These are phyloP conservation scores for Glarea lozoyensis DNA, from an alignment of 495 filamentous ascomycete genomes.

Conservation along the genomic window DNA sequence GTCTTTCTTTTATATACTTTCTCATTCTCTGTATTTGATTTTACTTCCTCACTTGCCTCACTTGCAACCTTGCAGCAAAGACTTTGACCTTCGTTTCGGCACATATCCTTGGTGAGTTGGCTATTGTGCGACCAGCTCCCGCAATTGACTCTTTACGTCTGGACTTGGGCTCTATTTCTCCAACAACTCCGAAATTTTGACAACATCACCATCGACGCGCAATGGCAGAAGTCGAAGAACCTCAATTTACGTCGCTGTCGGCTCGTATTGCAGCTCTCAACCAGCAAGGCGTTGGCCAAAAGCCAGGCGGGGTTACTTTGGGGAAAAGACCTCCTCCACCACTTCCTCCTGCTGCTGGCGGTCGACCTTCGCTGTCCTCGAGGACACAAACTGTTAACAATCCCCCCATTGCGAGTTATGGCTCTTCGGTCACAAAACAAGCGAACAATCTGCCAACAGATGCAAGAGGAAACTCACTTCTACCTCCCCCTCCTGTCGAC, in stretches of 20 bases:
- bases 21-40: no score
- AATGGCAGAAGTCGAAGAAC: constrained; percentile 47
- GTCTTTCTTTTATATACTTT: no score
- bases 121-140: no score
- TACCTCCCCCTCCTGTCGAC: constrained; percentile 41
- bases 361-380: constrained; percentile 16
- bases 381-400: constrained; percentile 19
- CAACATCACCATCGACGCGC: no score
- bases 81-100: no score
- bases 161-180: no score
- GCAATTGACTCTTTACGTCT: no score
- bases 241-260: constrained; percentile 42
- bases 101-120: no score
- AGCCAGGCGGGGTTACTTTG: constrained; percentile 35
- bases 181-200: no score
- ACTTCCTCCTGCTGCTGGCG: constrained; percentile 29
- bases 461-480: constrained; percentile 24
- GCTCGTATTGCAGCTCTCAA: constrained; percentile 49
- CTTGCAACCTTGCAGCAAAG: no score
- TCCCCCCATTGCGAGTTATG: constrained; percentile 16
- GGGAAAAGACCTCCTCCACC: constrained; percentile 39
- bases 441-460: constrained; percentile 12
- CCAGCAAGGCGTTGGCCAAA: constrained; percentile 21
- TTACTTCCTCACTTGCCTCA: no score
- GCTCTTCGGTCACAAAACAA: constrained; percentile 13